Percentiles rank a stretch among this genome's conserved stretches.
These are phyloP conservation scores for Withania somnifera DNA, from an alignment of 305 asterid species.

Conservation along the genomic window DNA sequence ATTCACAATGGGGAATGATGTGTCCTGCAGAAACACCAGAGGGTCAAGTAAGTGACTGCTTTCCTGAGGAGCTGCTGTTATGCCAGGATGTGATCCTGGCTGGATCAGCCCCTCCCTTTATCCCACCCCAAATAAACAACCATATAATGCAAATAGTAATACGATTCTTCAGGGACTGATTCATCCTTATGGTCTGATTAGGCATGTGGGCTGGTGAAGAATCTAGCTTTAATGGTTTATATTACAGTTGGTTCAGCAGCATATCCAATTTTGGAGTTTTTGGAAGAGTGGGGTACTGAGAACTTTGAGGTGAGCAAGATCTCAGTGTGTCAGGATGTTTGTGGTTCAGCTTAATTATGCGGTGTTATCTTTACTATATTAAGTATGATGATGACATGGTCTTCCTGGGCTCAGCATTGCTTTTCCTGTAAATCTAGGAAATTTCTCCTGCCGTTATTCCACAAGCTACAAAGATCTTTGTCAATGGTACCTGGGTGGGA, in stretches of 20 bases:
- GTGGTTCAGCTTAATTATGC: not conserved
- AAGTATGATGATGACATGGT: not conserved
- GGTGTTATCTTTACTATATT: not conserved
- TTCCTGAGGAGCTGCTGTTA: not conserved
- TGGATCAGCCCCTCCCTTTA: not conserved
- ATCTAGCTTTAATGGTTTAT: conserved; percentile 95
- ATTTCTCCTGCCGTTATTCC: conserved; percentile 98
- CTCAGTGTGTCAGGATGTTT: not conserved
- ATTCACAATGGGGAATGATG: conserved; percentile 99
- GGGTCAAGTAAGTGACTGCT: conserved; percentile 63
- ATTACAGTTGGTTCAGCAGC: conserved; percentile 98
- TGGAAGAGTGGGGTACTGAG: conserved; percentile 99
- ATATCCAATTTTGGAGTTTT: conserved; percentile 86
- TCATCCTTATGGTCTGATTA: conserved; percentile 19
- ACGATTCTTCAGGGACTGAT: not conserved
- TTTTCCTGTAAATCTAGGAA: conserved; percentile 44
- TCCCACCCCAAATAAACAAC: not conserved
- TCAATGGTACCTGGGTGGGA: conserved; percentile 97
- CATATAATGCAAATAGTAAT: not conserved
- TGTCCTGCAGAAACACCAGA: conserved; percentile 99
- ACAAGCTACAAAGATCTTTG: conserved; percentile 87
- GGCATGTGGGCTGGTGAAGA: conserved; percentile 99
- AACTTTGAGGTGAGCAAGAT: conserved; percentile 69
- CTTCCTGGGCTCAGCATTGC: not conserved
- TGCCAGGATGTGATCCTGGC: not conserved